Evolutionary conservation across 176 grass and related monocot species (phyloP), one percentile per base, ranked within the genome.

Genomic region (Oryza rufipogon): DNA sequence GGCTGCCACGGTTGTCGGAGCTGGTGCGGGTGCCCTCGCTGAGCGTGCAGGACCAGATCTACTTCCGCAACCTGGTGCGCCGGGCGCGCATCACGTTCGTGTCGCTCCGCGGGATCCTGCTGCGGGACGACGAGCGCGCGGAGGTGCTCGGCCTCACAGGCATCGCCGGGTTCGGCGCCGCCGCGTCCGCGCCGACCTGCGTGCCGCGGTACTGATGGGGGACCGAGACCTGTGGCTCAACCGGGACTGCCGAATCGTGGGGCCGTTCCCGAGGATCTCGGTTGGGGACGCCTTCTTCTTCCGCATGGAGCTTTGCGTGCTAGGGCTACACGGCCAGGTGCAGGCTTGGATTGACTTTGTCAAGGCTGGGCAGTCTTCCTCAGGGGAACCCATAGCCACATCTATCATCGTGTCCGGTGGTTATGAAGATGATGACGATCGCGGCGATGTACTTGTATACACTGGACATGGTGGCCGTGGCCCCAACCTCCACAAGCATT

Each of bases 401-500:
- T 95, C 92, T 28, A 90, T 98, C 32, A 95, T 98, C 45, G 96
- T 98, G n/a, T 98, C 96, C 23, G 96, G 96, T 58, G 93, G 96
- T 61, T 98, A 98, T 68, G 96, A 98, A 81, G 96, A 98, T 46
- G 96, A 98, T 70, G 96, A 98, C 36, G 96, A 98, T 75, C 89
- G 80, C 26, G 96, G 96, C 13, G 89, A 90, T 5, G 30, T 98
- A 61, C 89, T 98, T 61, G 90, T 98, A 69, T 98, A 98, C 89
- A 98, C 96, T 0, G 96, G 96, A 38, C 96, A 98, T 42, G 96
- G 96, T 20, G 96, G 96, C 67, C 91, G 96, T 7, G 93, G 93
- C 63, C 92, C 80, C 25, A 95, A 83, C 48, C 82, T 93, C 17
- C 84, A 90, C 73, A 91, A 87, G 77, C 96, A 95, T 13, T 95